phyloP scores from a whole-genome alignment of 768 basidiomycete genomes.

The Cystofilobasidium macerans region DNA sequence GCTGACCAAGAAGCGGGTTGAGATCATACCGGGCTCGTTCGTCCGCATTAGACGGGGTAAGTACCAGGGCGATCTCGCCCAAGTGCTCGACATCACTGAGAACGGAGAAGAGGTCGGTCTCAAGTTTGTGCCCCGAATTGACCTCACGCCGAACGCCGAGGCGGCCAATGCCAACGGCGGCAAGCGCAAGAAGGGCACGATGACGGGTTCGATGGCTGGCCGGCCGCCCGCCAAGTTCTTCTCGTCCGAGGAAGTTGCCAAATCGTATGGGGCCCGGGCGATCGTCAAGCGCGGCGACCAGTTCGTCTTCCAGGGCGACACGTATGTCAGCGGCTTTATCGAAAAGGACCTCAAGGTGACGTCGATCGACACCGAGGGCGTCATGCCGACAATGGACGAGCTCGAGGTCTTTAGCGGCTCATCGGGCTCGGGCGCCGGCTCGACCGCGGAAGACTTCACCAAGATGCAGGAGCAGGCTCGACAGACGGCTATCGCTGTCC shows the following conservation, averaged over 20 bases:
- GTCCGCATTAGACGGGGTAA: slow-evolving; percentile 88
- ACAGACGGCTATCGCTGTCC: slow-evolving; percentile 77
- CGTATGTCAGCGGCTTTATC: slow-evolving; percentile 86
- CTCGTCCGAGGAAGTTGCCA: slow-evolving; percentile 78
- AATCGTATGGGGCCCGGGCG: slow-evolving; percentile 67
- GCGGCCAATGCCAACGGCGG: slow-evolving; percentile 45
- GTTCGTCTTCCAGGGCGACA: slow-evolving; percentile 83
- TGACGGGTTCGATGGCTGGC: slow-evolving; percentile 36
- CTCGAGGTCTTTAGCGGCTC: slow-evolving; percentile 78
- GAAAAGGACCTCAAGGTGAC: slow-evolving; percentile 69
- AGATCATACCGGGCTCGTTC: slow-evolving; percentile 78
- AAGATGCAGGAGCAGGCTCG: slow-evolving; percentile 85
- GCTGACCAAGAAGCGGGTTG: slow-evolving; percentile 86
- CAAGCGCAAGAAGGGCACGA: slow-evolving; percentile 58
- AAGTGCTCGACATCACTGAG: slow-evolving; percentile 86
- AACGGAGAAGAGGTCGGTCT: slow-evolving; percentile 85
- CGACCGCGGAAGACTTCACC: slow-evolving; percentile 61
- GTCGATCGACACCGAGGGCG: slow-evolving; percentile 67
- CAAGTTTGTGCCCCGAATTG: slow-evolving; percentile 94
- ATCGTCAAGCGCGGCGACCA: slow-evolving; percentile 55
- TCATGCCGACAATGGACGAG: slow-evolving; percentile 92
- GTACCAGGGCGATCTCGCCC: slow-evolving; percentile 87
- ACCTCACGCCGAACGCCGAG: slow-evolving; percentile 81
- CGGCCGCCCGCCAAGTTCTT: slow-evolving; percentile 87
- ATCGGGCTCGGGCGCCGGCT: slow-evolving; percentile 53